A percentile compares a stretch with the other conserved stretches of the same genome.
Evolutionary conservation across 2,329 filamentous ascomycete genomes (phyloP).

Genomic region (Stagonosporopsis cucurbitacearum): DNA sequence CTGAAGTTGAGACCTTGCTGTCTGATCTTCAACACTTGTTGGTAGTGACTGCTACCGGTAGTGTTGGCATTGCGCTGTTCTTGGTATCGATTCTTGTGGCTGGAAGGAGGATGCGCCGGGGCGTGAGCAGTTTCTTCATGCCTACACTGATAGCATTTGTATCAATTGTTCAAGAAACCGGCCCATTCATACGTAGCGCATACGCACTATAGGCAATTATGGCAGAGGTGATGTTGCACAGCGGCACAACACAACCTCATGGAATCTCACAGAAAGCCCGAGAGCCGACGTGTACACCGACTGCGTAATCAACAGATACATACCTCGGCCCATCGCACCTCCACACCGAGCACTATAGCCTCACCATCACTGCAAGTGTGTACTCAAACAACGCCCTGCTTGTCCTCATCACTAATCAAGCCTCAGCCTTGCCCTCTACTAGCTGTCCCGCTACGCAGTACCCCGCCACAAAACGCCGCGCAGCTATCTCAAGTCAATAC

Average conservation of each 20-base stretch:
- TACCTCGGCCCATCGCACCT: conserved; percentile 9
- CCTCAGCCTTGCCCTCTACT: background rate
- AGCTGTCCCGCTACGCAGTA: no score
- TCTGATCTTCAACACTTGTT: no score
- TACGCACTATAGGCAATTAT: background rate
- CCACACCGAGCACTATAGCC: background rate
- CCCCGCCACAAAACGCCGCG: background rate
- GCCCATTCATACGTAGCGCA: background rate
- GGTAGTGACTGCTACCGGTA: no score
- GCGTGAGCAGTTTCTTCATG: no score
- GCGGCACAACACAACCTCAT: background rate
- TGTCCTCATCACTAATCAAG: background rate
- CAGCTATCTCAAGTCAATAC: background rate
- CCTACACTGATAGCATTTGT: background rate
- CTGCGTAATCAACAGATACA: background rate
- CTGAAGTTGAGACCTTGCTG: no score
- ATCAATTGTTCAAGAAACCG: background rate
- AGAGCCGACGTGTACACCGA: background rate
- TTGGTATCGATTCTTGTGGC: no score
- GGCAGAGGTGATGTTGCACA: background rate
- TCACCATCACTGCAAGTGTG: background rate
- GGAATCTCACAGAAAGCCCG: background rate
- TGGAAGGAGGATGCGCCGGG: no score
- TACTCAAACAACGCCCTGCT: background rate
- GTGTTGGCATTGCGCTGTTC: no score